phyloP scores from a whole-genome alignment of 768 basidiomycete species.

The Termitomyces sp. region DNA sequence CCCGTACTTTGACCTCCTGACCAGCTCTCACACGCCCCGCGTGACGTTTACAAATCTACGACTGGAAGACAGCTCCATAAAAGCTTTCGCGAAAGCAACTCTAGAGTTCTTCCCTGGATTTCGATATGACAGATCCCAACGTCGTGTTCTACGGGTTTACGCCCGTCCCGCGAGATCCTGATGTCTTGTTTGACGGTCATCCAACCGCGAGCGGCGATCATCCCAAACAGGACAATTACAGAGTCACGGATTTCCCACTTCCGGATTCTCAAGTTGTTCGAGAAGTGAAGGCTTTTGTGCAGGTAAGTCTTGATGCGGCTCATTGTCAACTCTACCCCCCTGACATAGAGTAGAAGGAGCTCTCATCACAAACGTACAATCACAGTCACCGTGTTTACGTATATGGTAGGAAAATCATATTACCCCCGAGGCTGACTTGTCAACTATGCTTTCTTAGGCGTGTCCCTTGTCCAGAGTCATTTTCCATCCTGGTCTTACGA shows the following conservation, averaged over 20 bases:
- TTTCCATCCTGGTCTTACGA: conserved; percentile 46
- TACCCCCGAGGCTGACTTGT: background rate
- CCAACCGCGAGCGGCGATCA: conserved; percentile 37
- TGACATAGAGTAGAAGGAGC: conserved; percentile 28
- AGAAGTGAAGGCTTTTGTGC: conserved; percentile 35
- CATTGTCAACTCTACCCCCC: background rate
- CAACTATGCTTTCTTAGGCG: conserved; percentile 25
- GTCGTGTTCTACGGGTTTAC: conserved; percentile 42
- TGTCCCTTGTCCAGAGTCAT: conserved; percentile 41
- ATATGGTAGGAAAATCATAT: conserved; percentile 33
- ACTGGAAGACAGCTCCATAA: background rate
- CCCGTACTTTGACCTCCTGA: background rate
- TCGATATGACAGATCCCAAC: conserved; percentile 19
- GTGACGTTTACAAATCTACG: background rate
- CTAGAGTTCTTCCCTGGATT: background rate
- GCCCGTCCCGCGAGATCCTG: conserved; percentile 44
- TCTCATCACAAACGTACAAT: conserved; percentile 42
- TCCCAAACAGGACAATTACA: conserved; percentile 38
- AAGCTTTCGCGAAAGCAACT: background rate
- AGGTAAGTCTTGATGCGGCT: conserved; percentile 18
- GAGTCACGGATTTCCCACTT: conserved; percentile 35
- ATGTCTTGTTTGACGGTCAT: conserved; percentile 42
- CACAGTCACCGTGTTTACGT: conserved; percentile 48
- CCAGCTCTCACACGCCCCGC: background rate
- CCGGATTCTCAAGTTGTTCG: conserved; percentile 37